phyloP scores from a whole-genome alignment of 2,329 filamentous ascomycete species.

The Fusarium sp. region DNA sequence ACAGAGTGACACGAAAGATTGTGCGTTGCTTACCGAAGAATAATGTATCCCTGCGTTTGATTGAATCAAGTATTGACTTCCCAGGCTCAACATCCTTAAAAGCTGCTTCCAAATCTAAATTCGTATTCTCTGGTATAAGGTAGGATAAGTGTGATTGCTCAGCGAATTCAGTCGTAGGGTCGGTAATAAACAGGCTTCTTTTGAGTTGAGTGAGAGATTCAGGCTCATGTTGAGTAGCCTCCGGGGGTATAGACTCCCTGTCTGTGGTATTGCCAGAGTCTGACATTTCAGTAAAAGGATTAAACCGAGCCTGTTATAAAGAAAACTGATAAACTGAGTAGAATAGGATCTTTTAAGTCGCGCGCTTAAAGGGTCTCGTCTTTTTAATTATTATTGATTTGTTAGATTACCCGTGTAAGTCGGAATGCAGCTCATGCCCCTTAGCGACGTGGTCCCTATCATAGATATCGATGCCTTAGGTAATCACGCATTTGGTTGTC shows the following conservation, averaged over 20 bases:
- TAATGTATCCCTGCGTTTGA: slow-evolving; percentile 72
- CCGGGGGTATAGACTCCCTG: slow-evolving; percentile 37
- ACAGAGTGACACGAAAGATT: slow-evolving; percentile 54
- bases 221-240: slow-evolving; percentile 24
- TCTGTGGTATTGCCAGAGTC: slow-evolving; percentile 34
- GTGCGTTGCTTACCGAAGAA: slow-evolving; percentile 73
- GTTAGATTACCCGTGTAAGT: slow-evolving; percentile 39
- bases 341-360: background rate
- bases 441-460: slow-evolving; percentile 39
- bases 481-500: slow-evolving; percentile 14
- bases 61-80: slow-evolving; percentile 64
- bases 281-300: slow-evolving; percentile 25
- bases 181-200: slow-evolving; percentile 39
- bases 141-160: slow-evolving; percentile 71
- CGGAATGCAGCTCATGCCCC: slow-evolving; percentile 36
- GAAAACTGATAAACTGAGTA: background rate
- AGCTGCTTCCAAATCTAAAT: slow-evolving; percentile 64
- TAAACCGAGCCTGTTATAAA: background rate
- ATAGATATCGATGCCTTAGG: slow-evolving; percentile 5
- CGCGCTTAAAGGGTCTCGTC: background rate
- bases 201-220: slow-evolving; percentile 41
- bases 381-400: slow-evolving; percentile 16
- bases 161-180: slow-evolving; percentile 57
- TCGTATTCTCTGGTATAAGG: slow-evolving; percentile 68
- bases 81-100: slow-evolving; percentile 59